These are phyloP conservation scores for Quercus cerris DNA, from an alignment of 306 rosid species.

Conservation along the genomic window DNA sequence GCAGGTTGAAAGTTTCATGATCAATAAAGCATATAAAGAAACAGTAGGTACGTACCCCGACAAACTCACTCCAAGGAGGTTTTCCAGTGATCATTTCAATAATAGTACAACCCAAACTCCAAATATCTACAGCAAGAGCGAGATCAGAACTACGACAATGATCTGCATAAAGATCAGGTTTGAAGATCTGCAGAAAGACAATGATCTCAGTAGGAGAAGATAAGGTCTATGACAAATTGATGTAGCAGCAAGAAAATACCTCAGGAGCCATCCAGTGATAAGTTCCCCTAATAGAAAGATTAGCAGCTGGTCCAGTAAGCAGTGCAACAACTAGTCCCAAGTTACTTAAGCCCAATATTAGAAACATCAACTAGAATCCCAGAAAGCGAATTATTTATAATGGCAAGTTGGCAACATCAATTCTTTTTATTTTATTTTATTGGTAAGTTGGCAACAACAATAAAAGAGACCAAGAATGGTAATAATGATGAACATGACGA, in stretches of 20 bases:
- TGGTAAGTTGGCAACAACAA: not conserved
- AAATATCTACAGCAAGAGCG: slow-evolving; percentile 87
- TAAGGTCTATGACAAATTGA: not conserved
- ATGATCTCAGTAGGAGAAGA: slow-evolving; percentile 18
- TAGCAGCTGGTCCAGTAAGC: slow-evolving; percentile 70
- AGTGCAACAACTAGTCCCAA: slow-evolving; percentile 33
- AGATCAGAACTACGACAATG: slow-evolving; percentile 69
- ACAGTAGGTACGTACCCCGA: slow-evolving; percentile 56
- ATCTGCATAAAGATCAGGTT: no score
- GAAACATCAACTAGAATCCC: not conserved
- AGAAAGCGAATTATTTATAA: not conserved
- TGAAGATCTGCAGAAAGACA: slow-evolving; percentile 45
- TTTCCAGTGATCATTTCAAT: slow-evolving; percentile 83
- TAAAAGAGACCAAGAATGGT: not conserved
- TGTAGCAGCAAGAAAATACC: slow-evolving; percentile 47
- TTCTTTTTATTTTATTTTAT: no score
- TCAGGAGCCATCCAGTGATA: slow-evolving; percentile 89
- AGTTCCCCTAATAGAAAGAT: slow-evolving; percentile 84
- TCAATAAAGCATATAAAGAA: not conserved
- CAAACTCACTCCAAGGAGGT: slow-evolving; percentile 97
- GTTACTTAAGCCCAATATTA: not conserved
- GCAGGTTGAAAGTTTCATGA: not conserved
- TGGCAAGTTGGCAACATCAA: not conserved
- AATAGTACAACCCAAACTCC: slow-evolving; percentile 98
- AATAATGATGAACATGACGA: not conserved